These are phyloP conservation scores for Elongisporangium senticosum DNA, from an alignment of 352 stramenopile genomes.

Conservation along the genomic window DNA sequence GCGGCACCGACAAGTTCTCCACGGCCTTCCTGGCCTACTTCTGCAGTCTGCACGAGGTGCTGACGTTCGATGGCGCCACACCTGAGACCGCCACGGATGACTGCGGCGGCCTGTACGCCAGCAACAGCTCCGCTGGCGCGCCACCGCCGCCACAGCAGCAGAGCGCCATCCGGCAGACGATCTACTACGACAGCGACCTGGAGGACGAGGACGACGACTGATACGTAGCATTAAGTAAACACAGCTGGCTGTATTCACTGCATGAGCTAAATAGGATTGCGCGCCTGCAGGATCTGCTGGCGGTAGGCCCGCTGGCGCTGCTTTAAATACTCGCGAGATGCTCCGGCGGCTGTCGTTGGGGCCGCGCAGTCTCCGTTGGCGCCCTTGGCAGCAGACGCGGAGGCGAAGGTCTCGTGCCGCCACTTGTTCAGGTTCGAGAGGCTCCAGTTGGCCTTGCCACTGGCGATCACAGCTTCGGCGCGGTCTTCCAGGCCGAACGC, in stretches of 20 bases:
- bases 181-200: constrained; percentile 84
- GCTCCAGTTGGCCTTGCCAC: constrained; percentile 37
- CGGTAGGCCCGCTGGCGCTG: constrained; percentile 68
- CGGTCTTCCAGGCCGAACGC: constrained; percentile 73
- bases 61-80: constrained; percentile 93
- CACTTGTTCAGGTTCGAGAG: constrained; percentile 61
- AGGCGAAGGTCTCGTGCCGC: constrained; percentile 44
- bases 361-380: neutral
- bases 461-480: constrained; percentile 64
- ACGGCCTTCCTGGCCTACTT: constrained; percentile 91
- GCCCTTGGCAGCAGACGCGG: neutral
- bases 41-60: constrained; percentile 89
- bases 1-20: constrained; percentile 91
- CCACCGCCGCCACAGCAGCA: constrained; percentile 47
- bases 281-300: constrained; percentile 39
- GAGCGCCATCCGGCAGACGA: constrained; percentile 77
- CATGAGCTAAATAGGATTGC: neutral
- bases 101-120: constrained; percentile 54
- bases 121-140: constrained; percentile 21
- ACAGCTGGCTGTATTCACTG: neutral
- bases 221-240: constrained; percentile 4
- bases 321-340: constrained; percentile 39
- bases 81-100: constrained; percentile 57
- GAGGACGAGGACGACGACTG: constrained; percentile 67
- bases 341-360: constrained; percentile 11